Evolutionary conservation across 1,139 yeast species (phyloP), one percentile per base, ranked within the genome.

Genomic region (Pichia sp.): DNA sequence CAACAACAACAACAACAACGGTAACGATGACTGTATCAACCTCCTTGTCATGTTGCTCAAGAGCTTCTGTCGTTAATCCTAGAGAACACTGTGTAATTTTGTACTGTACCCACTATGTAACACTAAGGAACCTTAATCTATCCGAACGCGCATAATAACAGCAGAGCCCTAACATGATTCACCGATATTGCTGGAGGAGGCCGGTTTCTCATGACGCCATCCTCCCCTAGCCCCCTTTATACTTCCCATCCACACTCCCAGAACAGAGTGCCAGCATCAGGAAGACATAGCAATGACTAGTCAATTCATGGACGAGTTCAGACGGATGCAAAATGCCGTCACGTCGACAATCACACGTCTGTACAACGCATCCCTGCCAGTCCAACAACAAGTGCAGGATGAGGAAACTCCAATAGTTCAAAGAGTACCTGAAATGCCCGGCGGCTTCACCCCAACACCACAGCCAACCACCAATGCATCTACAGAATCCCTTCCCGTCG

Each of bases 1-100:
- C 60, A 56, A 37, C 60, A 54, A 38, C 59, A 55, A 21, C 45
- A 47, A 45, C 50, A 48, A 48, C 51, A 53, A 47, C 52, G 54
- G 31, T 24, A 53, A 50, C 55, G 49, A 10, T 28, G 32, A 34
- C 18, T 39, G 42, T 18, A 8, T 36, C 10, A 31, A 42, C 27
- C 18, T 32, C 20, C 15, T 36, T 5, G 17, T 27, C 27, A 20
- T 24, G 18, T 18, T 40, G 19, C 27, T 44, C 17, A 39, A 22
- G 11, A 15, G 39, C 12, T 39, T 39, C 34, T 33, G 39, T 18
- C 40, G 41, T 15, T 34, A 10, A 17, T n/a, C 17, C 32, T 9
- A 17, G 18, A 5, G 5, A 17, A 11, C 11, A 3, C 20, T 14
- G 4, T 41, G 34, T 32, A 40, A 3, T 40, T 12, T 22, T 34